phyloP scores from a whole-genome alignment of 371 early-diverging fungal genomes.

The Syncephalastrum monosporum region DNA sequence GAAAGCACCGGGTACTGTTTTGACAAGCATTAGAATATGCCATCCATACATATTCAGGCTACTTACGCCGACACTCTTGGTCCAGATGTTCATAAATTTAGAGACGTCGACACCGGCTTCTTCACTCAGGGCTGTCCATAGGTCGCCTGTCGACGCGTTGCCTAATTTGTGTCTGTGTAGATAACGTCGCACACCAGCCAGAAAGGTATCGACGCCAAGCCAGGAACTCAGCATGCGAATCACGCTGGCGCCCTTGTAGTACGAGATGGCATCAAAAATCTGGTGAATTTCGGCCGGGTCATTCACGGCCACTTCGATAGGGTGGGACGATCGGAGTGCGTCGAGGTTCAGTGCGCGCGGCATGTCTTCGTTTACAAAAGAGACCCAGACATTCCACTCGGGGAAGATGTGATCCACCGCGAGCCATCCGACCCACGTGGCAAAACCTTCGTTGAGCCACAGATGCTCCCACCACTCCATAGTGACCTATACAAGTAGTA shows the following conservation, averaged over 20 bases:
- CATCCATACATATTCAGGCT: background rate
- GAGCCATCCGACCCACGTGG: conserved; percentile 87
- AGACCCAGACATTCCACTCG: conserved; percentile 77
- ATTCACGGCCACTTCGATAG: conserved; percentile 84
- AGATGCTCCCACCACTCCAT: conserved; percentile 93
- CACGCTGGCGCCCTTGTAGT: conserved; percentile 90
- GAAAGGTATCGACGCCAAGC: conserved; percentile 57
- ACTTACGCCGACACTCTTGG: conserved; percentile 73
- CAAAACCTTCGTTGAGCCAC: conserved; percentile 97
- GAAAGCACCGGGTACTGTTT: conserved; percentile 70
- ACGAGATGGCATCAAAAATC: conserved; percentile 78
- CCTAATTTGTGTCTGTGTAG: conserved; percentile 72
- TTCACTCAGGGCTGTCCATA: conserved; percentile 79
- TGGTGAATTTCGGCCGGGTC: conserved; percentile 75
- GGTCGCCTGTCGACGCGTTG: conserved; percentile 81
- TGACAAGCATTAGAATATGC: background rate
- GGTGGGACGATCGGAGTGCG: conserved; percentile 76
- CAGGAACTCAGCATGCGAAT: conserved; percentile 84
- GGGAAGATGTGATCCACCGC: conserved; percentile 81
- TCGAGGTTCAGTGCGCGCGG: conserved; percentile 75
- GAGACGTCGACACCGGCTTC: conserved; percentile 72
- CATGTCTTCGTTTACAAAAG: conserved; percentile 76
- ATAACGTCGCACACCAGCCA: conserved; percentile 78
- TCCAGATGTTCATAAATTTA: conserved; percentile 83
- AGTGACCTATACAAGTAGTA: conserved; percentile 16